Percentiles rank a stretch among this genome's conserved stretches.
Conservation (phyloP, 1,284 basidiomycete genomes). For the Volvariella surrecta region DNA sequence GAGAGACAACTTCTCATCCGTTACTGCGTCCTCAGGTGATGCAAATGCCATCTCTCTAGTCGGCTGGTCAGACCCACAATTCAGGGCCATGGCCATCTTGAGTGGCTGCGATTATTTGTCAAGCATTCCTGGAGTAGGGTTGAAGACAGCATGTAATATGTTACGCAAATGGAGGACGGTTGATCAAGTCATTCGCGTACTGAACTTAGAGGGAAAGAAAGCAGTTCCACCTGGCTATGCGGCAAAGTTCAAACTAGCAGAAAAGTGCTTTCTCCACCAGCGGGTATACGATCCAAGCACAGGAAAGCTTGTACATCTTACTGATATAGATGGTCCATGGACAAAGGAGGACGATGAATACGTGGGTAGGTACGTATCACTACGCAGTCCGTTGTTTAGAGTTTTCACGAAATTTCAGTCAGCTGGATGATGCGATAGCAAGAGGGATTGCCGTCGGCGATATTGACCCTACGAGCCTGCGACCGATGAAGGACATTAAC, state of each 20-base stretch:
- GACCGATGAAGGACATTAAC: slow-evolving; percentile 76
- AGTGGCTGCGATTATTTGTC: slow-evolving; percentile 97
- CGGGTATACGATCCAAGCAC: slow-evolving; percentile 80
- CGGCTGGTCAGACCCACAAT: slow-evolving; percentile 87
- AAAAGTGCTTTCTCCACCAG: slow-evolving; percentile 92
- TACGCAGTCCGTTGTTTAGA: not conserved
- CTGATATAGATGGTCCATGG: slow-evolving; percentile 44
- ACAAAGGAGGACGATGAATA: slow-evolving; percentile 59
- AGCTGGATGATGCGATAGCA: slow-evolving; percentile 51
- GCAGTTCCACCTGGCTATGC: slow-evolving; percentile 73
- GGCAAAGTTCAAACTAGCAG: slow-evolving; percentile 68
- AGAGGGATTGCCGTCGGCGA: slow-evolving; percentile 69
- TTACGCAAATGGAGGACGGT: slow-evolving; percentile 81
- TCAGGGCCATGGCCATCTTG: slow-evolving; percentile 93
- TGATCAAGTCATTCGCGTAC: slow-evolving; percentile 76
- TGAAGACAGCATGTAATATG: slow-evolving; percentile 89
- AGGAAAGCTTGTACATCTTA: slow-evolving; percentile 63
- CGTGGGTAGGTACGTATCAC: slow-evolving; percentile 65
- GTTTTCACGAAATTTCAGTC: slow-evolving; percentile 25
- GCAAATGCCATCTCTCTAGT: slow-evolving; percentile 59
- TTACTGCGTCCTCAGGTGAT: slow-evolving; percentile 43
- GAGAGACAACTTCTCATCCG: slow-evolving; percentile 68
- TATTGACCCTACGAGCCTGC: slow-evolving; percentile 66
- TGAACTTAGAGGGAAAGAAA: slow-evolving; percentile 84
- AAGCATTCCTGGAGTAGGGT: slow-evolving; percentile 87